Conservation (phyloP, 192 early-diverging fungal species). For the Podila verticillata region DNA sequence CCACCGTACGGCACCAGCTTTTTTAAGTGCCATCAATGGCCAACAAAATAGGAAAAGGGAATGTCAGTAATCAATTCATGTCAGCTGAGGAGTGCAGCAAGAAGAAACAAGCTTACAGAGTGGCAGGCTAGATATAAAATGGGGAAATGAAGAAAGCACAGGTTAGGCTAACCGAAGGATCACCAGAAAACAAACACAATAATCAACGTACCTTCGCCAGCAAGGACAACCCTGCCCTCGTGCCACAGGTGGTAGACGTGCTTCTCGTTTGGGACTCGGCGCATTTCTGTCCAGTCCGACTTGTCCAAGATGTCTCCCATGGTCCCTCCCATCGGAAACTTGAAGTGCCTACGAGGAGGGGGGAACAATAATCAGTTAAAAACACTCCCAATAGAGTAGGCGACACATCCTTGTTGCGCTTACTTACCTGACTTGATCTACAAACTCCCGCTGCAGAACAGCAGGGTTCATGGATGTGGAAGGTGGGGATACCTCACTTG, state of each 20-base stretch:
- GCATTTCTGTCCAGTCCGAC: slow-evolving; percentile 2
- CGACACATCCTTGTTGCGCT: background rate
- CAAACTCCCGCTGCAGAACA: slow-evolving; percentile 6
- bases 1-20: slow-evolving; percentile 15
- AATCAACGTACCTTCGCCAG: slow-evolving; percentile 6
- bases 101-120: background rate
- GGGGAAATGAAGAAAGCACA: background rate
- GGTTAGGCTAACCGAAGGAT: background rate
- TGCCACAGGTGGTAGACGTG: slow-evolving; percentile 15
- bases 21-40: too few species aligned
- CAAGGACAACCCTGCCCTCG: slow-evolving; percentile 12
- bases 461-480: background rate
- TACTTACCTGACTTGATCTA: slow-evolving; percentile 16
- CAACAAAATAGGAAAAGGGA: background rate
- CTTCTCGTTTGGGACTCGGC: background rate
- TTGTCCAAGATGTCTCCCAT: slow-evolving; percentile 5
- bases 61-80: too few species aligned
- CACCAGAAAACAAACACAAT: background rate
- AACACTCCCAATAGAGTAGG: background rate
- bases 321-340: slow-evolving; percentile 2
- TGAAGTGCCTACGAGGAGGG: slow-evolving; percentile 5
- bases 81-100: background rate
- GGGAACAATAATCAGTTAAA: background rate
- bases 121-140: slow-evolving; percentile 1
- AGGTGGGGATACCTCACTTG: background rate